phyloP scores from a whole-genome alignment of 495 filamentous ascomycete species.

The Diplogelasinospora grovesii region DNA sequence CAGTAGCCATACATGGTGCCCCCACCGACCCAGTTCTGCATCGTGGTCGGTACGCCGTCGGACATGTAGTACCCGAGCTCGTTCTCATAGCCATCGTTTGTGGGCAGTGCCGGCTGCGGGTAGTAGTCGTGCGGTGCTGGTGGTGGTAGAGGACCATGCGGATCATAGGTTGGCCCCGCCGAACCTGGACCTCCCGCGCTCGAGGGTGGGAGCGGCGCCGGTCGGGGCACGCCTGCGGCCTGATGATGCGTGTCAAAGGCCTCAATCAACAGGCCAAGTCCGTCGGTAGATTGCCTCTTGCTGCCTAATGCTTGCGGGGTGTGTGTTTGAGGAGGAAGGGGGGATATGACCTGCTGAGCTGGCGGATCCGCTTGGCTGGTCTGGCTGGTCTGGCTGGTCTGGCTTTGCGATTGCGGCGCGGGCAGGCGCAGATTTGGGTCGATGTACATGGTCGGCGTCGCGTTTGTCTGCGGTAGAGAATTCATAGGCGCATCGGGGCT shows the following conservation, averaged over 20 bases:
- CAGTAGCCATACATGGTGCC: constrained; percentile 20
- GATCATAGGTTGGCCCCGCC: constrained; percentile 13
- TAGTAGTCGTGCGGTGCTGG: constrained; percentile 20
- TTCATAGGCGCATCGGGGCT: constrained; percentile 4
- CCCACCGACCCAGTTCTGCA: constrained; percentile 17
- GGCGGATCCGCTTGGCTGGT: constrained; percentile 1
- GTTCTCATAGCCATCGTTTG: constrained; percentile 27
- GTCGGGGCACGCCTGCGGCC: not conserved
- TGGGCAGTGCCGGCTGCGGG: constrained; percentile 9
- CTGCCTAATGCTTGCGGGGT: not conserved
- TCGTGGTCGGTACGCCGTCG: constrained; percentile 11
- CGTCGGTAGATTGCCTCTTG: constrained; percentile 18
- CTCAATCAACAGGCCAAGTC: constrained; percentile 22
- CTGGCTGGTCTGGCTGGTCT: constrained; percentile 1
- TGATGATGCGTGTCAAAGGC: constrained; percentile 24
- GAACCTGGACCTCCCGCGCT: not conserved
- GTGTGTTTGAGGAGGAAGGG: not conserved
- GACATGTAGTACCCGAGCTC: constrained; percentile 27
- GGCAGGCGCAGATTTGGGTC: constrained; percentile 19
- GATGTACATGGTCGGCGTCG: constrained; percentile 11
- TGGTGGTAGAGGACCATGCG: too few relatives aligned
- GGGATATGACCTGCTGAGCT: not conserved
- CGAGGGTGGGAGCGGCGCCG: not conserved
- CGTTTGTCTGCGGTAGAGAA: constrained; percentile 1
- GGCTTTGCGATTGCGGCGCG: constrained; percentile 2